Evolutionary conservation across 768 basidiomycete genomes (phyloP).

Genomic region (Lentinula raphanica): DNA sequence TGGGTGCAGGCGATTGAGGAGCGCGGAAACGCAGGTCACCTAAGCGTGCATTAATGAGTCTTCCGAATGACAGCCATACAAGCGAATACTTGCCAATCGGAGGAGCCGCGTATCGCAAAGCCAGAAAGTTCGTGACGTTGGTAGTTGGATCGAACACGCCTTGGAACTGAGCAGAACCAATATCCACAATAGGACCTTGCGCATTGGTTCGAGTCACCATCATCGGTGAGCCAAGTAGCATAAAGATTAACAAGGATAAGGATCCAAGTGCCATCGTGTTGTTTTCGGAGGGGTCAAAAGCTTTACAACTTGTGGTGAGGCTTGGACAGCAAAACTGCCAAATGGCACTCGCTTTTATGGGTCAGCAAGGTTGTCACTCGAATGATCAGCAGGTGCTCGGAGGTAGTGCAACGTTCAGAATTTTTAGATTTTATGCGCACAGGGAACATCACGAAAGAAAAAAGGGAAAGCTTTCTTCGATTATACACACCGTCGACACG

Average conservation of each 20-base stretch:
- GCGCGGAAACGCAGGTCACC: constrained; percentile 8
- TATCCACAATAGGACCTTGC: constrained; percentile 19
- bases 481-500: no score
- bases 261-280: neutral
- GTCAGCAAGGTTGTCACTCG: no score
- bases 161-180: constrained; percentile 25
- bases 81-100: constrained; percentile 21
- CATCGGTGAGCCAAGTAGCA: neutral
- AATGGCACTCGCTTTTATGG: no score
- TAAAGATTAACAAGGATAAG: neutral
- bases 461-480: no score
- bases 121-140: constrained; percentile 19
- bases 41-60: neutral
- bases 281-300: no score
- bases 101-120: constrained; percentile 32
- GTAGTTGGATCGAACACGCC: constrained; percentile 16
- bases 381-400: no score
- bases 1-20: constrained; percentile 4
- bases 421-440: no score
- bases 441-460: no score
- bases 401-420: no score
- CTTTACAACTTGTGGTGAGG: no score
- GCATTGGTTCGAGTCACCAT: neutral
- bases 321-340: no score
- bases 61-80: neutral